Percentiles rank a stretch among this genome's conserved stretches.
Evolutionary conservation across 2,329 filamentous ascomycete species (phyloP).

Genomic region (Fusarium sp.): DNA sequence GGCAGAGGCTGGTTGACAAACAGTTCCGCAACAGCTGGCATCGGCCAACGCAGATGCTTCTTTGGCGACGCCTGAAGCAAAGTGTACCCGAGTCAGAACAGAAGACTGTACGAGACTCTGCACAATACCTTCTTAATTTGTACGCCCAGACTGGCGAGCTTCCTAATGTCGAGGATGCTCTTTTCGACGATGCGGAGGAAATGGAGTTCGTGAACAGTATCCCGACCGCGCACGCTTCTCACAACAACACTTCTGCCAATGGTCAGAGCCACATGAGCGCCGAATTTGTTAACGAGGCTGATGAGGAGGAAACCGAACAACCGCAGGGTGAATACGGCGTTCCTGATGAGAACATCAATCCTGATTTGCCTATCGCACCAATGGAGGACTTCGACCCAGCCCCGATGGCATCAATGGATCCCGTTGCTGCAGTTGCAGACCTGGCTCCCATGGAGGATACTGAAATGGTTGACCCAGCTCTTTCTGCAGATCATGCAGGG

Average conservation of each 20-base stretch:
- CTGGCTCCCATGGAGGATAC: constrained; percentile 16
- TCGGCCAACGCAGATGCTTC: constrained; percentile 50
- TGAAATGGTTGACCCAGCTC: constrained; percentile 37
- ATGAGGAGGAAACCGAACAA: constrained; percentile 38
- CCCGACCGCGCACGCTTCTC: constrained; percentile 15
- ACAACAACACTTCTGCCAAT: constrained; percentile 5
- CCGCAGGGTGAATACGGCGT: constrained; percentile 24
- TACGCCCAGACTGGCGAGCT: constrained; percentile 50
- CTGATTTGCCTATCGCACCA: constrained; percentile 44
- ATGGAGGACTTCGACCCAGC: constrained; percentile 40
- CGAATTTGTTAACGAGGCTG: constrained; percentile 47
- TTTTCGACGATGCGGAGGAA: constrained; percentile 49
- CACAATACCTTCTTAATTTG: constrained; percentile 49
- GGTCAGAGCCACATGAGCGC: constrained; percentile 36
- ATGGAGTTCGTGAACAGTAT: constrained; percentile 45
- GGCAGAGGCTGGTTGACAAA: constrained; percentile 57
- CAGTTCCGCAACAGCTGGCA: constrained; percentile 54
- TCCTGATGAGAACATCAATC: constrained; percentile 40
- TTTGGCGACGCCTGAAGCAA: constrained; percentile 54
- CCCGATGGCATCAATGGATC: constrained; percentile 27
- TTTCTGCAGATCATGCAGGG: constrained; percentile 24
- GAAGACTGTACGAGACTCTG: constrained; percentile 49
- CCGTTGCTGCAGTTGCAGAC: constrained; percentile 13
- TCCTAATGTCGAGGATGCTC: constrained; percentile 47
- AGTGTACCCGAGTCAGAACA: constrained; percentile 47